Conservation (phyloP, 2,329 filamentous ascomycete genomes). For the Xylaria hypoxylon region DNA sequence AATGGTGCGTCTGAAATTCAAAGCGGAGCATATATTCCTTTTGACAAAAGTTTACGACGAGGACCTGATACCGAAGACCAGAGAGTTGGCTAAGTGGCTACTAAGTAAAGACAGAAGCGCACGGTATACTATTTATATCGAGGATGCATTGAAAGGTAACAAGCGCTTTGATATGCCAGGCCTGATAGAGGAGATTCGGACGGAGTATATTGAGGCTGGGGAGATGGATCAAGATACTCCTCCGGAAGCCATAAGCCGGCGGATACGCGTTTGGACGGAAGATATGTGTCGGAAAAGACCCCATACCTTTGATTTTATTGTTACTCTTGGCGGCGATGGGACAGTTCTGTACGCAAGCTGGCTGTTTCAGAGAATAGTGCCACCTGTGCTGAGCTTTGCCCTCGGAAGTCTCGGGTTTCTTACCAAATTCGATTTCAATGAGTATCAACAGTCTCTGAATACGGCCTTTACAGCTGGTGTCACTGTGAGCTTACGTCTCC, state of each 20-base stretch:
- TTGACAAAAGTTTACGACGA: conserved; percentile 93
- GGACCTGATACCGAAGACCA: conserved; percentile 79
- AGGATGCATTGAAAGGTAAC: conserved; percentile 78
- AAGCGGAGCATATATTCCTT: conserved; percentile 85
- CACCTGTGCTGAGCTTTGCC: conserved; percentile 90
- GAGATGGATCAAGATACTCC: conserved; percentile 52
- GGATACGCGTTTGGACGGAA: conserved; percentile 86
- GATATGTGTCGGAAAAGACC: conserved; percentile 81
- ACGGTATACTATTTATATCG: conserved; percentile 83
- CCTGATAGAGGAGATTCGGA: conserved; percentile 71
- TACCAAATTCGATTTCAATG: conserved; percentile 93
- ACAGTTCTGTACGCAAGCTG: conserved; percentile 96
- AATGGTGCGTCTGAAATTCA: conserved; percentile 83
- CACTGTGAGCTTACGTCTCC: conserved; percentile 84
- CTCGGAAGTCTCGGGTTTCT: conserved; percentile 93
- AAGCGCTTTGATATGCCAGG: conserved; percentile 79
- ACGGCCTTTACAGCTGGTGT: conserved; percentile 84
- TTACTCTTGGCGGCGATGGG: conserved; percentile 94
- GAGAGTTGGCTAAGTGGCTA: conserved; percentile 84
- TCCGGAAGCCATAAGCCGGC: conserved; percentile 55
- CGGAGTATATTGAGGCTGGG: conserved; percentile 55
- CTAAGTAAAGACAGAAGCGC: conserved; percentile 75
- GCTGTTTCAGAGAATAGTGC: conserved; percentile 95
- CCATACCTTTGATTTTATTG: conserved; percentile 91
- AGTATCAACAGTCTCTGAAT: conserved; percentile 75